phyloP scores from a whole-genome alignment of 2,329 filamentous ascomycete species.

The Fusarium nelsonii region DNA sequence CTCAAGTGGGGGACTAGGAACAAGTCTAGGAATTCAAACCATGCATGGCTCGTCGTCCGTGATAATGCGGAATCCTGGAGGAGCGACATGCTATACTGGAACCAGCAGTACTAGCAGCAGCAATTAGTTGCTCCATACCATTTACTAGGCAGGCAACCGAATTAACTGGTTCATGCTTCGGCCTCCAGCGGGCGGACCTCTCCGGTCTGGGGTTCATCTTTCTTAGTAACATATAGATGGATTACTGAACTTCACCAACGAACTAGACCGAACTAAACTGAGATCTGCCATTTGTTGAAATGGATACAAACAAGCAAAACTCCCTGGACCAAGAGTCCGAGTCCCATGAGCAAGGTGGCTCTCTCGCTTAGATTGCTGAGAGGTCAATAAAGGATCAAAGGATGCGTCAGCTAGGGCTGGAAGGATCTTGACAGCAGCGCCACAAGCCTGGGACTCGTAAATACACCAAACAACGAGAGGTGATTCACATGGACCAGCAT shows the following conservation, averaged over 20 bases:
- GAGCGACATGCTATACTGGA: slow-evolving; percentile 16
- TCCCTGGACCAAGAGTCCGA: not conserved
- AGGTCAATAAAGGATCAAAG: slow-evolving; percentile 23
- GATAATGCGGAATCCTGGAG: slow-evolving; percentile 14
- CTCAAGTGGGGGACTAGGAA: slow-evolving; percentile 18
- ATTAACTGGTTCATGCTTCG: slow-evolving; percentile 8
- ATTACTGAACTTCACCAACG: no score
- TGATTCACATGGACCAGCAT: not conserved
- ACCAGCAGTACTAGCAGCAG: slow-evolving; percentile 9
- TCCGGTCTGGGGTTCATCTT: slow-evolving; percentile 5
- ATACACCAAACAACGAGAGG: slow-evolving; percentile 21
- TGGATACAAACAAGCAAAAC: not conserved
- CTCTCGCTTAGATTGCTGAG: slow-evolving; percentile 1
- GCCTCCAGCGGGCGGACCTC: not conserved
- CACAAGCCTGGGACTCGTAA: slow-evolving; percentile 25
- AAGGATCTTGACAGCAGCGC: slow-evolving; percentile 30
- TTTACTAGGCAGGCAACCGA: slow-evolving; percentile 16
- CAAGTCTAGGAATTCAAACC: slow-evolving; percentile 1
- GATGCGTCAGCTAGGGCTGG: slow-evolving; percentile 30
- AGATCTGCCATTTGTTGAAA: slow-evolving; percentile 21
- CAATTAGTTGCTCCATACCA: slow-evolving; percentile 1
- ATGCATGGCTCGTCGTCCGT: not conserved
- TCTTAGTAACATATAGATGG: not conserved
- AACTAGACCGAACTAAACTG: not conserved
- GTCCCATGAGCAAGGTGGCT: slow-evolving; percentile 6